These are phyloP conservation scores for Phytophthora chlamydospora DNA, from an alignment of 352 stramenopile genomes.

Conservation along the genomic window DNA sequence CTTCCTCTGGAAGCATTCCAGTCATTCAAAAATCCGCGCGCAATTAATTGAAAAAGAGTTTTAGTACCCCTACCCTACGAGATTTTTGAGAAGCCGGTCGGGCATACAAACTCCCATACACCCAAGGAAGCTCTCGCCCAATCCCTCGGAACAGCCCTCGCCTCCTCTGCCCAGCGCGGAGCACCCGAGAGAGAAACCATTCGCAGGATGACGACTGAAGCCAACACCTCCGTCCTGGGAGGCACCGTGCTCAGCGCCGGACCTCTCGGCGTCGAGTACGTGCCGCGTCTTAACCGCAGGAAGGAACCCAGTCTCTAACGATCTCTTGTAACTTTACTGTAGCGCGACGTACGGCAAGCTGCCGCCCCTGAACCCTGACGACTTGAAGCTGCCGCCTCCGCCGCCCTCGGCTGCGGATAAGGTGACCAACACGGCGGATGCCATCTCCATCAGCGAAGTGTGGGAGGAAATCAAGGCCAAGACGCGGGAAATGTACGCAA, in stretches of 20 bases:
- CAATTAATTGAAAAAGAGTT: conserved; percentile 4
- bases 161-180: conserved; percentile 17
- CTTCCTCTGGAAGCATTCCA: not conserved
- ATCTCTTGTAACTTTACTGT: not conserved
- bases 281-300: not conserved
- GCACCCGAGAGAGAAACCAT: conserved; percentile 33
- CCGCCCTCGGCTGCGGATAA: conserved; percentile 80
- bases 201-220: conserved; percentile 42
- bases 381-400: conserved; percentile 82
- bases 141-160: conserved; percentile 18
- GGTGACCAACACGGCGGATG: conserved; percentile 59
- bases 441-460: conserved; percentile 85
- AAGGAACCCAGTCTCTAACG: conserved; percentile 34
- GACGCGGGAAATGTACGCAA: conserved; percentile 75
- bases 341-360: conserved; percentile 80
- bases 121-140: conserved; percentile 17
- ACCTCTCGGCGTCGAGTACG: conserved; percentile 65
- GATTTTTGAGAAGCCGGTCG: conserved; percentile 15
- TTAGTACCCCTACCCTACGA: conserved; percentile 3
- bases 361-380: conserved; percentile 83
- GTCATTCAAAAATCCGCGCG: conserved; percentile 1
- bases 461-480: conserved; percentile 88
- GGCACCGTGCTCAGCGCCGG: conserved; percentile 65
- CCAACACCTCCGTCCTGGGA: conserved; percentile 58
- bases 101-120: conserved; percentile 23